Percentiles rank a stretch among this genome's conserved stretches.
Evolutionary conservation across 176 grass and related monocot genomes (phyloP).

Genomic region (Cenchrus purpureus): DNA sequence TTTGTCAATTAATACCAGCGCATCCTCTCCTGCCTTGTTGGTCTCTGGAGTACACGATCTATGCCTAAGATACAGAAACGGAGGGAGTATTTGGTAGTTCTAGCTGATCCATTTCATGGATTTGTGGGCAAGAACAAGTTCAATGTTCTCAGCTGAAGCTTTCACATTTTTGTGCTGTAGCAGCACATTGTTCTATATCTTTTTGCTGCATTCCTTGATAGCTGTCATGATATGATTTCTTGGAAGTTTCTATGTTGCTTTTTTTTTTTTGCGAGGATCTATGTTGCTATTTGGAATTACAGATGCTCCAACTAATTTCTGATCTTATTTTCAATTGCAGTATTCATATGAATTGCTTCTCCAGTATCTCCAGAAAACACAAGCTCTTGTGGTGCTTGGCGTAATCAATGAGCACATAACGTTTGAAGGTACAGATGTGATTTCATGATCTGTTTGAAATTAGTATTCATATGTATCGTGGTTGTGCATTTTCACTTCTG

Average conservation of each 20-base stretch:
- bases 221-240: constrained; percentile 15
- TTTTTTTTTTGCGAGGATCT: no score
- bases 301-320: constrained; percentile 1
- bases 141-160: background rate
- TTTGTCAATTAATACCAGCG: no score
- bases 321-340: constrained; percentile 53
- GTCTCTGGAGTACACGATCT: no score
- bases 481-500: constrained; percentile 34
- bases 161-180: background rate
- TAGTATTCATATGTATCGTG: constrained; percentile 2
- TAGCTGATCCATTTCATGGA: background rate
- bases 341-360: constrained; percentile 92
- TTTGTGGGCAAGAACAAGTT: constrained; percentile 8
- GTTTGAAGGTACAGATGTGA: constrained; percentile 70
- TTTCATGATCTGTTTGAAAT: constrained; percentile 21
- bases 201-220: background rate
- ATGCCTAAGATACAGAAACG: no score
- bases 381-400: constrained; percentile 80
- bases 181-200: background rate
- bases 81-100: background rate
- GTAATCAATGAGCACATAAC: constrained; percentile 89
- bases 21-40: no score
- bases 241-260: background rate
- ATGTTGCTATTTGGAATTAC: constrained; percentile 11
- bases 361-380: constrained; percentile 91